Evolutionary conservation across 2,329 filamentous ascomycete genomes (phyloP), one percentile per base, ranked within the genome.

Genomic region (Xylaria digitata): DNA sequence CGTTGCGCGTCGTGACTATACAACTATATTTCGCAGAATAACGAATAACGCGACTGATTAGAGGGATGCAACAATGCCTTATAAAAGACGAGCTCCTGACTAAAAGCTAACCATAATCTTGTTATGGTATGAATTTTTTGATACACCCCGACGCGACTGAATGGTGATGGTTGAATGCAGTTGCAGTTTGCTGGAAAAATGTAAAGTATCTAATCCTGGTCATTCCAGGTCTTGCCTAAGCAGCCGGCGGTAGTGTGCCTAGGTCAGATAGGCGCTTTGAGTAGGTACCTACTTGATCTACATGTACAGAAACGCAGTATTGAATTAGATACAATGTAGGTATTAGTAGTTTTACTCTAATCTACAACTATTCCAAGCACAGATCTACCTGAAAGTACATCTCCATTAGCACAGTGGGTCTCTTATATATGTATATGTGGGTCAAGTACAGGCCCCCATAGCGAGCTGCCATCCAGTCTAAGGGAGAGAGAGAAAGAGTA

Each of bases 81-180:
- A 32, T 21, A 32, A 45, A 23, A 43, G 32, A 49, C 17, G 13
- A 26, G 53, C 19, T 19, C 26, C 32, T 13, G 48, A 37, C n/a
- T 50, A 62, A 45, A 52, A 43, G 32, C 34, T 63, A 26, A 49
- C 32, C 43, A 63, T 58, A 42, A 23, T 30, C 6, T 21, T 45
- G 50, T 19, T 43, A 40, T 40, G 13, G 4, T 40, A 40, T 30
- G n/a, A 17, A 55, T 9, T 19, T 49, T 50, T 34, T 26, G 40
- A 48, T 63, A 52, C 57, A 53, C 42, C 26, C 40, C 37, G 61
- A 66, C 63, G 60, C 56, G 62, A 60, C 65, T 49, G 19, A 56
- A 26, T 21, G 13, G 26, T 50, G 49, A 57, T 61, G 32, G 48
- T 37, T 55, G 23, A 45, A 55, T 50, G 60, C 61, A 58, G 37